Evolutionary conservation across 2,329 filamentous ascomycete species (phyloP), one percentile per base, ranked within the genome.

Genomic region (Fusarium nodosum): DNA sequence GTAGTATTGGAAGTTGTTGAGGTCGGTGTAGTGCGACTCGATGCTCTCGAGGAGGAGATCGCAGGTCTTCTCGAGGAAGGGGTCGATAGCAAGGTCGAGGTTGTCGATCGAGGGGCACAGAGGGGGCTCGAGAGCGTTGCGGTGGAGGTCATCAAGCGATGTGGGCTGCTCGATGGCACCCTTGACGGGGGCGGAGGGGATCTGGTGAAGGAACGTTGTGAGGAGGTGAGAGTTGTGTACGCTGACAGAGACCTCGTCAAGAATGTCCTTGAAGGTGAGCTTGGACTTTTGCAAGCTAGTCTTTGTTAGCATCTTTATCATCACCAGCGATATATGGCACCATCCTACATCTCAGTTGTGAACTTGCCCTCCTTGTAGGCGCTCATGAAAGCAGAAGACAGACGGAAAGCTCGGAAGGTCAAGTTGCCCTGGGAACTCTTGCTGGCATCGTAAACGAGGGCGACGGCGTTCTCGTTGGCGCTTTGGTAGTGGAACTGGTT

Each of bases 1-100:
- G 86, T 97, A 97, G 87, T 88, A 89, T 82, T 97, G 94, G 85
- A 97, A 96, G 88, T 99, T 99, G 89, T 98, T 98, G 80, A 97
- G 91, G 83, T 99, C 96, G 64, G 94, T 97, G 84, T 98, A 96
- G 86, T 99, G 96, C 58, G 92, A 91, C 86, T 99, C 96, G 80
- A 99, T 97, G 85, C 92, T 94, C 78, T 99, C 96, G 68, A 98
- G 90, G 60, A 99, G 89, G 73, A 97, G 89, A 79, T 99, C 95
- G 83, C 94, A 97, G 54, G 95, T 97, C 88, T 97, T 97, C 87
- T 98, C 95, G 48, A 99, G 90, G 87, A 97, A 97, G 33, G 96
- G 96, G 80, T 99, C 96, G 81, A 98, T 97, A 71, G 92, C 93
- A 68, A 99, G 90, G 75, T 97, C 93, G 61, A 99, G 90, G 70